A percentile compares a stretch with the other conserved stretches of the same genome.
These are phyloP conservation scores for Grifola frondosa DNA, from an alignment of 1,284 basidiomycete species.

Conservation along the genomic window DNA sequence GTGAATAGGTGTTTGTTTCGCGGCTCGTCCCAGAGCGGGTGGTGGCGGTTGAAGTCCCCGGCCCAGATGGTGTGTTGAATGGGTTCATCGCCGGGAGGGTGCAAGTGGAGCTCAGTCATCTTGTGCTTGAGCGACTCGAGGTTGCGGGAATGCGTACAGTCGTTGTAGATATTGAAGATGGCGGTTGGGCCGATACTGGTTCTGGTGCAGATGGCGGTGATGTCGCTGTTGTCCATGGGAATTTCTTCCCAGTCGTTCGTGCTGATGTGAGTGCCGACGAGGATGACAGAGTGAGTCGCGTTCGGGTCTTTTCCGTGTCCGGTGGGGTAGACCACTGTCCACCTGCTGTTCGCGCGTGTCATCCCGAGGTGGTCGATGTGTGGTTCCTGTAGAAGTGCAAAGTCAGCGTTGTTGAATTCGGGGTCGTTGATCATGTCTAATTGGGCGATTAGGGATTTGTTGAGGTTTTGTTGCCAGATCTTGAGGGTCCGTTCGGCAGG, in stretches of 20 bases:
- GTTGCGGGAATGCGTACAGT: constrained; percentile 5
- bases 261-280: constrained; percentile 26
- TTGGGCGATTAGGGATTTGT: constrained; percentile 24
- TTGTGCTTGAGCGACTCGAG: neutral
- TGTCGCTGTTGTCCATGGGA: neutral
- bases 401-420: constrained; percentile 20
- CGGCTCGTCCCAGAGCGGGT: constrained; percentile 3
- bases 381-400: constrained; percentile 35
- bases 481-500: too few relatives aligned
- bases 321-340: constrained; percentile 28
- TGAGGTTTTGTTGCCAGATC: constrained; percentile 27
- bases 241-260: constrained; percentile 23
- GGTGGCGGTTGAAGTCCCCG: constrained; percentile 10
- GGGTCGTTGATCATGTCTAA: constrained; percentile 20
- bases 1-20: constrained; percentile 16
- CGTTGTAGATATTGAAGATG: neutral
- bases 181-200: neutral
- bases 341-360: constrained; percentile 16
- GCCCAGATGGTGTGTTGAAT: neutral
- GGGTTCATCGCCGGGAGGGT: neutral
- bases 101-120: neutral
- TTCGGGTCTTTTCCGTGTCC: constrained; percentile 12
- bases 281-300: constrained; percentile 23
- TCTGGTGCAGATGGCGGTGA: neutral
- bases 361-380: constrained; percentile 19